These are phyloP conservation scores for Taphrina pruni DNA, from an alignment of 1,139 yeast species.

Conservation along the genomic window DNA sequence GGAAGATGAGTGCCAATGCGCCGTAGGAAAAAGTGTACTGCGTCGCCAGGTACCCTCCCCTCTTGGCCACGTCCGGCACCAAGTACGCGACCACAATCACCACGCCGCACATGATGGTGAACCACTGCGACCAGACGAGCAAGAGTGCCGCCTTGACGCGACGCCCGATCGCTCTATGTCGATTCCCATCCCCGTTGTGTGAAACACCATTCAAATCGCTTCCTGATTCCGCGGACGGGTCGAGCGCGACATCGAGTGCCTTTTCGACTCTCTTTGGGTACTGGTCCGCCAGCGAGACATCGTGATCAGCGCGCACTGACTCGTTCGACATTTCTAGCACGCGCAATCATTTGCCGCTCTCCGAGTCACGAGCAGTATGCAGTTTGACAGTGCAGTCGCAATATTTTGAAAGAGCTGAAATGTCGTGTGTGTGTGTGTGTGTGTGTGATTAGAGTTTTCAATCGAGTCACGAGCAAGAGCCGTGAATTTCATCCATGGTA, in stretches of 20 bases:
- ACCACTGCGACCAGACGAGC: conserved; percentile 58
- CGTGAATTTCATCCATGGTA: too few species aligned
- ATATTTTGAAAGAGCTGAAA: background rate
- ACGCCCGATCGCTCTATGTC: background rate
- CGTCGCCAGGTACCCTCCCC: conserved; percentile 75
- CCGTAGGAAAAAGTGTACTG: conserved; percentile 81
- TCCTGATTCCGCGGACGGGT: background rate
- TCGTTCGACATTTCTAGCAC: background rate
- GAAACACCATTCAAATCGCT: too few species aligned
- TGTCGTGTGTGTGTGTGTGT: background rate
- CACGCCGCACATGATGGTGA: conserved; percentile 70
- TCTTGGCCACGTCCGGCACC: conserved; percentile 81
- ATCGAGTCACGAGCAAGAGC: too few species aligned
- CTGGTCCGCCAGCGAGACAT: background rate
- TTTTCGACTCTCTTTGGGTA: background rate
- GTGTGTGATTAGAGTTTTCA: too few species aligned
- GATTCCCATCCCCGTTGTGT: background rate
- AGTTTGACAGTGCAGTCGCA: too few species aligned
- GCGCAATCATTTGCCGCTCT: background rate
- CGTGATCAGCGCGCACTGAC: background rate
- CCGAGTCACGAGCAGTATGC: background rate
- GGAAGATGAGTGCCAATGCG: conserved; percentile 83
- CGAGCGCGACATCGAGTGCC: background rate
- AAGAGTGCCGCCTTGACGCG: background rate
- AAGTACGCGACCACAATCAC: conserved; percentile 76